Evolutionary conservation across 2,329 filamentous ascomycete genomes (phyloP).

Genomic region (Venturia asperata): DNA sequence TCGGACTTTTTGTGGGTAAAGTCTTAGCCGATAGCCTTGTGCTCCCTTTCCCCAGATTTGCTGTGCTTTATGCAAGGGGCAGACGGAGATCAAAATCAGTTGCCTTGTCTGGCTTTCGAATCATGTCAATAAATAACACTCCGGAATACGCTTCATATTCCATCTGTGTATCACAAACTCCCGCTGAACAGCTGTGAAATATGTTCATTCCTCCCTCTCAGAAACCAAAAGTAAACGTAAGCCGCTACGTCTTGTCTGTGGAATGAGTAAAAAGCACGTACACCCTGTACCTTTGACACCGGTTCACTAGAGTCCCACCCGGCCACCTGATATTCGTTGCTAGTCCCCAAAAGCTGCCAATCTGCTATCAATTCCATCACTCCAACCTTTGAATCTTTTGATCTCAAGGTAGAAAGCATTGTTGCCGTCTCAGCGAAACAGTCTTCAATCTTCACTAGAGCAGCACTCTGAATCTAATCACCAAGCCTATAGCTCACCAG

Average conservation of each 20-base stretch:
- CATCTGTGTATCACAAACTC: background rate
- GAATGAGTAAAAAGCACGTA: no score
- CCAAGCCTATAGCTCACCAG: conserved; percentile 75
- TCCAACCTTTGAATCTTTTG: background rate
- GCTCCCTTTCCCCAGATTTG: background rate
- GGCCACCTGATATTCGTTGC: background rate
- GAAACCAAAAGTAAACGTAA: background rate
- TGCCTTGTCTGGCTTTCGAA: no score
- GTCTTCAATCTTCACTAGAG: background rate
- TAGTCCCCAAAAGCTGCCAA: background rate
- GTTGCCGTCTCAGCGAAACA: background rate
- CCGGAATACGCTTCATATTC: background rate
- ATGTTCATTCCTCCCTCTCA: background rate
- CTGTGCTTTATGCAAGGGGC: background rate
- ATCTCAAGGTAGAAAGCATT: background rate
- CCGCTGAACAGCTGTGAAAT: background rate
- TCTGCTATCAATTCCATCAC: background rate
- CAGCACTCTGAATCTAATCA: conserved; percentile 5
- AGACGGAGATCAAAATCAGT: no score
- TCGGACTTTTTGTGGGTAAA: background rate
- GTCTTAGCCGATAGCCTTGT: conserved; percentile 1
- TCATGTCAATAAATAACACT: no score
- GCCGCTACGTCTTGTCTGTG: background rate
- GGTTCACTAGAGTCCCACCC: no score
- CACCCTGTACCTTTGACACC: no score